Evolutionary conservation across 2,329 filamentous ascomycete species (phyloP), one percentile per base, ranked within the genome.

Genomic region (Trichoderma arundinaceum): DNA sequence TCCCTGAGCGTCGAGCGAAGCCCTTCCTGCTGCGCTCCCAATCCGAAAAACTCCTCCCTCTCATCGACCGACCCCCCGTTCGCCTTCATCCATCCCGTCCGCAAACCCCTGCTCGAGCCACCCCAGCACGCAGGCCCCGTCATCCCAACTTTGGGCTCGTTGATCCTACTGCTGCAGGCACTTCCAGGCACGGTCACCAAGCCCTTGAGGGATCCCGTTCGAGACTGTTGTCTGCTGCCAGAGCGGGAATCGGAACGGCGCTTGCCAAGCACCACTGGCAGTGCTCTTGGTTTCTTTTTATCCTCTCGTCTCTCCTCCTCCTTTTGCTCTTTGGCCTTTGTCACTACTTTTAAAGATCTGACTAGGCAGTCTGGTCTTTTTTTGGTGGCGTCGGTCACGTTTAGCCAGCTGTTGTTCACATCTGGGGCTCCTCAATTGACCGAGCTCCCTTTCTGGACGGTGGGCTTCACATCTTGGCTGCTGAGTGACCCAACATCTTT

Each of bases 81-180:
- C 43, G 57, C 57, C 32, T 17, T 60, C 43, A 48, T 58, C 56
- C 22, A 28, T 28, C 22, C 56, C 56, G 56, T 59, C 56, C 43
- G 12, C 48, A 8, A 17, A 35, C 49, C 59, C 59, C 59, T 63
- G 59, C 59, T 54, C 49, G 12, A 53, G 17, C 59, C 38, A 63
- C 59, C 59, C 59, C 59, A 38, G 59, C 58, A 12, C 32, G 32
- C 58, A 62, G 32, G 32, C 58, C 58, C 58, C n/a, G 46, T 32
- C 48, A 17, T 62, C 58, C 46, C 51, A 57, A 57, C 33, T 54
- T 39, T 35, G 39, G 46, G 41, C 39, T 58, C 48, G 63, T 65
- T 65, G 46, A 65, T 65, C 56, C 54, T 48, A 41, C 54, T 54
- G 46, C 63, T 65, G 63, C 64, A 63, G 64, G 64, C 64, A 66